Base-by-base conservation (phyloP, 2,329 filamentous ascomycete species). In the Mycocentrospora acerina region DNA sequence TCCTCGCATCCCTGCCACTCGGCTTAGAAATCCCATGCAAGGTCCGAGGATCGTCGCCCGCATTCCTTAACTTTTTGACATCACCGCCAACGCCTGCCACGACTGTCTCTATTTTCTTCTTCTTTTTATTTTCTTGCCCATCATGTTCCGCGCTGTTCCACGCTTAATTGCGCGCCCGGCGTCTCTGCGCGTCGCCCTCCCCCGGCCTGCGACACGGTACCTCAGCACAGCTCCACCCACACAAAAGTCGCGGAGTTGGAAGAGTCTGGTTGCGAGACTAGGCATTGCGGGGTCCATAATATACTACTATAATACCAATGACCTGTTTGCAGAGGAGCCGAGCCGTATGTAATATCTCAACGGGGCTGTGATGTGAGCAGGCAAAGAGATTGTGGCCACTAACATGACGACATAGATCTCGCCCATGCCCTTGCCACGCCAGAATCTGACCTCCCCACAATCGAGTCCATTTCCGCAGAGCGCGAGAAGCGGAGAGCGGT, bases 231-330 rank as follows among this genome's bases (percentile, higher is more conserved):
- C 73, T 46, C 71, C 77, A 37, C 73, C 85, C 3, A 75, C 81
- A 51, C 73, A 80, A 60, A 87, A 82, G 71, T 81, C 81, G 57
- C 75, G 88, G 66, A 86, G 83, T 64, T 95, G 88, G 87, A 95
- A 90, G 78, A 85, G 82, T 66, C 77, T 82, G 35, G 77, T 77
- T 4, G 66, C 80, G 57, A 80, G 91, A 73, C 85, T 89, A 80
- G 88, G 82, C 51, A 64, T 93, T 39, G 90, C 88, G 0, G 77
- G 75, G 42, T 88, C 79, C 14, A 82, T 85, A 30, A 72, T 97
- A 33, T 98, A 97, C 73, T 96, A 88, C 70, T 98, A 97, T 70
- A 95, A 90, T 74, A 96, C 90, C 7, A 91, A 85, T 60, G 80
- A 83, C 37, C 76, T 89, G 15, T 97, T 97, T 68, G 87, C 90